These are phyloP conservation scores for Euphrasia arctica DNA, from an alignment of 305 asterid genomes.

Conservation along the genomic window DNA sequence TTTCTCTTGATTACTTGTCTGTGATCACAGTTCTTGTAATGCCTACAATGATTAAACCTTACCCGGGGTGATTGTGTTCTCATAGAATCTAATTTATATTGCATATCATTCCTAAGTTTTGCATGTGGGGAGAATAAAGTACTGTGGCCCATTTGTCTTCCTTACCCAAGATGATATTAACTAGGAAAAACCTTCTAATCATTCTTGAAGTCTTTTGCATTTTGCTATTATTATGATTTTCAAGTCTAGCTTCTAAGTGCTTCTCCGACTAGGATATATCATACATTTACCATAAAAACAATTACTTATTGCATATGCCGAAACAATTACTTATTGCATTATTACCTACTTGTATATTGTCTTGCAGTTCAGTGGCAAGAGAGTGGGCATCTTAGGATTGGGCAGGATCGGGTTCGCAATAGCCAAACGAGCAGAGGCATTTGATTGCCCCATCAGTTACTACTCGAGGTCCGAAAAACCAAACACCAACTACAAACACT, in stretches of 20 bases:
- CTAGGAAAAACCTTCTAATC: background rate
- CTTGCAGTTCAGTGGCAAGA: conserved; percentile 79
- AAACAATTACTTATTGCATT: no score
- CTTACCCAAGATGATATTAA: background rate
- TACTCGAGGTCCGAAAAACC: conserved; percentile 71
- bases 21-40: background rate
- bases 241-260: background rate
- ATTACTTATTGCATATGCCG: background rate
- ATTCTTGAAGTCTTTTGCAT: background rate
- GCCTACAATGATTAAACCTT: background rate
- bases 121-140: background rate
- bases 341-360: background rate
- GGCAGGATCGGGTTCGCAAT: conserved; percentile 82
- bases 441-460: conserved; percentile 77
- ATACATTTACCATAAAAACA: no score
- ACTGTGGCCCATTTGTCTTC: background rate
- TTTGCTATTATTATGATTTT: background rate
- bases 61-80: background rate
- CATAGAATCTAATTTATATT: background rate
- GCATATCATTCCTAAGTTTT: background rate
- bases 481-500: conserved; percentile 52
- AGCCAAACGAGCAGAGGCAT: conserved; percentile 78
- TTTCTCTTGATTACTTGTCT: background rate
- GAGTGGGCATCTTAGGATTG: conserved; percentile 77
- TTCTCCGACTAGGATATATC: background rate